Evolutionary conservation across 495 filamentous ascomycete species (phyloP).

Genomic region (Daldinia vernicosa): DNA sequence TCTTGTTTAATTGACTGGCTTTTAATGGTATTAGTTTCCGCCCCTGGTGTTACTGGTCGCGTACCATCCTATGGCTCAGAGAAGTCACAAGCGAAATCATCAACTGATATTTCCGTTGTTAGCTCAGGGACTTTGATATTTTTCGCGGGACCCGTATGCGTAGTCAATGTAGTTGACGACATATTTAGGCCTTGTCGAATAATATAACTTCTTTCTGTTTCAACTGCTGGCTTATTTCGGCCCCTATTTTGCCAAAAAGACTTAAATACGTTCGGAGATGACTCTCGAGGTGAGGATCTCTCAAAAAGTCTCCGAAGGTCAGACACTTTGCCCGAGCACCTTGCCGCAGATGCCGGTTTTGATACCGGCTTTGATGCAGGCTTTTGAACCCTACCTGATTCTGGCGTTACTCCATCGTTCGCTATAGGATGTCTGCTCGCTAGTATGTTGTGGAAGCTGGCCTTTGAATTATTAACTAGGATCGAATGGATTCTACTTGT

Average conservation of each 20-base stretch:
- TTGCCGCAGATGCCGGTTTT: conserved; percentile 1
- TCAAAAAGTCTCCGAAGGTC: conserved; percentile 47
- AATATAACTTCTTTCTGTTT: conserved; percentile 9
- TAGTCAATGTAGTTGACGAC: conserved; percentile 35
- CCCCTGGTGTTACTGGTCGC: conserved; percentile 3
- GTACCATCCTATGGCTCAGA: conserved; percentile 16
- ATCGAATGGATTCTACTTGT: conserved; percentile 8
- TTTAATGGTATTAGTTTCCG: conserved; percentile 12
- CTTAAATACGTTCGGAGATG: conserved; percentile 29
- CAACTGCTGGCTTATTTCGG: conserved; percentile 23
- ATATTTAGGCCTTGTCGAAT: conserved; percentile 22
- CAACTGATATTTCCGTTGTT: conserved; percentile 39
- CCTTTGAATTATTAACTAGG: conserved; percentile 5
- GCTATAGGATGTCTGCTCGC: background rate
- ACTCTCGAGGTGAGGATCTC: conserved; percentile 21
- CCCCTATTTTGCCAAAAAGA: conserved; percentile 27
- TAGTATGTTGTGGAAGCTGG: background rate
- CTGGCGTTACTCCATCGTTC: background rate
- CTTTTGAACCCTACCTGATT: background rate
- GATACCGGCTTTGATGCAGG: background rate
- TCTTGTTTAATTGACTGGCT: conserved; percentile 22
- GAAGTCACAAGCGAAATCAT: conserved; percentile 46
- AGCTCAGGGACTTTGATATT: conserved; percentile 34
- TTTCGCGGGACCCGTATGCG: conserved; percentile 25
- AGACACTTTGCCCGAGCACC: conserved; percentile 37